A percentile compares a stretch with the other conserved stretches of the same genome.
These are phyloP conservation scores for Aspergillus sp. DNA, from an alignment of 2,329 filamentous ascomycete species.

Conservation along the genomic window DNA sequence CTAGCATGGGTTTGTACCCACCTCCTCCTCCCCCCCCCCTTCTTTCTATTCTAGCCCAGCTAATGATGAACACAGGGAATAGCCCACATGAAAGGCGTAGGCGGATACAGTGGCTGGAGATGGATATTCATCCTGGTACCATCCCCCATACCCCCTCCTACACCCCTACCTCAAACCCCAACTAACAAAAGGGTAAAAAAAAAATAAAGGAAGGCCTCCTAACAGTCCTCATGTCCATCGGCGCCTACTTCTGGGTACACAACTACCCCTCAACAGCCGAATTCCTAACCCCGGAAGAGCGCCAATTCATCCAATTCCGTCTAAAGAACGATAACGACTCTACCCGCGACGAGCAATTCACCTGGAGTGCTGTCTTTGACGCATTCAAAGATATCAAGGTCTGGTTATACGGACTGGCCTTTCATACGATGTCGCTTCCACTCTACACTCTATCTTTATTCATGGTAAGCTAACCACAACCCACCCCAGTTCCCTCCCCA, in stretches of 20 bases:
- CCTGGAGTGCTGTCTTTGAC: constrained; percentile 64
- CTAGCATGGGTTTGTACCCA: constrained; percentile 51
- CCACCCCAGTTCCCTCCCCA: no score
- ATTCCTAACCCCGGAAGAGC: constrained; percentile 52
- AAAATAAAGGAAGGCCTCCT: constrained; percentile 64
- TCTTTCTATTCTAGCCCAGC: no score
- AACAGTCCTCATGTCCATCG: constrained; percentile 58
- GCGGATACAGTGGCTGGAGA: constrained; percentile 58
- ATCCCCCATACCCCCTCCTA: no score
- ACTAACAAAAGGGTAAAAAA: no score
- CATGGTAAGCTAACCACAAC: constrained; percentile 25
- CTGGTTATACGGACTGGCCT: constrained; percentile 71
- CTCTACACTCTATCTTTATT: constrained; percentile 44
- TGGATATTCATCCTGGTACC: constrained; percentile 64
- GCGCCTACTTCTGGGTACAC: constrained; percentile 45
- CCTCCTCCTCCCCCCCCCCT: no score
- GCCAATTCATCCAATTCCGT: constrained; percentile 61
- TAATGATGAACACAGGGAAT: constrained; percentile 41
- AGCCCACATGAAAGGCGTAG: constrained; percentile 49
- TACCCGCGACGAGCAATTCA: constrained; percentile 67
- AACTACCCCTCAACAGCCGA: constrained; percentile 47
- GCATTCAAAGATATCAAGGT: constrained; percentile 69
- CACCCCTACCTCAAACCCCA: no score
- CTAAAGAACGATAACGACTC: constrained; percentile 70
- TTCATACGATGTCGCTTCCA: constrained; percentile 72